These are phyloP conservation scores for Neurospora discreta DNA, from an alignment of 495 filamentous ascomycete genomes.

Conservation along the genomic window DNA sequence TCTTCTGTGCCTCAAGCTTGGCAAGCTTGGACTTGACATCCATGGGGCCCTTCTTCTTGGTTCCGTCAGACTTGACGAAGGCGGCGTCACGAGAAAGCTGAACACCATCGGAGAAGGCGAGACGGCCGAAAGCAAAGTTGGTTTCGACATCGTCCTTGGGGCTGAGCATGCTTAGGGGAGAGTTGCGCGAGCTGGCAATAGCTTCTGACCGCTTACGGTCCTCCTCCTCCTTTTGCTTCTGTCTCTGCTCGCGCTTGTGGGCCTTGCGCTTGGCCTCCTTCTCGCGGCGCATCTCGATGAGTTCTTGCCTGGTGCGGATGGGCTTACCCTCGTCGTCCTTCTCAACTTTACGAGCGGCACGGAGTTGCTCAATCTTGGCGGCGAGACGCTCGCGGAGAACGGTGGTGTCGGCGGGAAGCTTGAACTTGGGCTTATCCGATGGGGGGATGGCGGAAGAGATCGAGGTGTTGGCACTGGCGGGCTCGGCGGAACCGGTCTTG, in stretches of 20 bases:
- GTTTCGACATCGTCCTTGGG: slow-evolving; percentile 38
- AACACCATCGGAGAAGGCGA: slow-evolving; percentile 78
- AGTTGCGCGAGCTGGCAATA: slow-evolving; percentile 49
- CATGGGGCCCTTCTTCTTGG: slow-evolving; percentile 61
- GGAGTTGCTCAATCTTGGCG: slow-evolving; percentile 70
- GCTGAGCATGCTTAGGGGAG: slow-evolving; percentile 46
- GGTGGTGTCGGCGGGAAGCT: slow-evolving; percentile 50
- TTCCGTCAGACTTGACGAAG: slow-evolving; percentile 35
- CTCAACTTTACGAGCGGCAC: slow-evolving; percentile 72
- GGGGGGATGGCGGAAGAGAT: slow-evolving; percentile 58
- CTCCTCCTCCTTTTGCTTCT: slow-evolving; percentile 65
- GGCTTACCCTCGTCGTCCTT: slow-evolving; percentile 60
- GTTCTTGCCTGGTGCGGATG: slow-evolving; percentile 71
- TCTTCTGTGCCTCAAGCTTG: slow-evolving; percentile 60
- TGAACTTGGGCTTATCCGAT: slow-evolving; percentile 43
- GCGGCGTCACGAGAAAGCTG: slow-evolving; percentile 56
- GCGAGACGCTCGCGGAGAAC: slow-evolving; percentile 63
- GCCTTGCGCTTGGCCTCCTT: slow-evolving; percentile 78
- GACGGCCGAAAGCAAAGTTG: slow-evolving; percentile 74
- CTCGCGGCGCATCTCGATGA: slow-evolving; percentile 76
- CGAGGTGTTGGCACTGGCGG: slow-evolving; percentile 56
- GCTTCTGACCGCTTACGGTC: slow-evolving; percentile 56
- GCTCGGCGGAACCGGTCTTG: slow-evolving; percentile 29
- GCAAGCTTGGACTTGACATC: slow-evolving; percentile 67
- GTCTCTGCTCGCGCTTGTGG: slow-evolving; percentile 72